Conservation (phyloP, 1,139 yeast genomes). For the Starmera stellimalicola region DNA sequence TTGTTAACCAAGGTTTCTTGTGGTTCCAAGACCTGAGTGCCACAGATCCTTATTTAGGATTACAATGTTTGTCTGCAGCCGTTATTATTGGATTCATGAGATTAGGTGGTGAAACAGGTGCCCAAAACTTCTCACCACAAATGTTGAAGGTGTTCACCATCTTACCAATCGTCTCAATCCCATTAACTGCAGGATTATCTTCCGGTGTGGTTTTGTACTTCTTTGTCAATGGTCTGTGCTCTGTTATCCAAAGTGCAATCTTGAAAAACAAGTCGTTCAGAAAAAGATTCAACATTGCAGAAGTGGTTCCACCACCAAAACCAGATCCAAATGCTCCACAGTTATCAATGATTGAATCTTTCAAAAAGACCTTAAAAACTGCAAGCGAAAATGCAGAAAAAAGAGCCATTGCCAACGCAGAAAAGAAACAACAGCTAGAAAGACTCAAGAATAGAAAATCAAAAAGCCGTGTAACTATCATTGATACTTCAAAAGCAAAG, state of each 20-base stretch:
- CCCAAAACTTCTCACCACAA: constrained; percentile 57
- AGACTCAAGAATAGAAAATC: constrained; percentile 22
- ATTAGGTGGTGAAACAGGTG: constrained; percentile 90
- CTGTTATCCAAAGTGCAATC: constrained; percentile 61
- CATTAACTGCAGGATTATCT: constrained; percentile 79
- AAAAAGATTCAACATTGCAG: constrained; percentile 51
- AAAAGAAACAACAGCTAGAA: constrained; percentile 22
- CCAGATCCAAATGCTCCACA: constrained; percentile 27
- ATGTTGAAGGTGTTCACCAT: constrained; percentile 65
- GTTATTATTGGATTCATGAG: constrained; percentile 66
- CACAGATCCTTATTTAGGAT: constrained; percentile 86
- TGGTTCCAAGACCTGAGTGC: constrained; percentile 81
- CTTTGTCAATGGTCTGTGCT: constrained; percentile 68
- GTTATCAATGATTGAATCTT: constrained; percentile 38
- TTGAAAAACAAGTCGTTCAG: constrained; percentile 56
- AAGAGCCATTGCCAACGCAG: constrained; percentile 24
- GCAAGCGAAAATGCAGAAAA: constrained; percentile 44
- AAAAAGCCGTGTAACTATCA: constrained; percentile 25
- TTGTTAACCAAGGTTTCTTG: constrained; percentile 60
- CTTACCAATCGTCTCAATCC: constrained; percentile 73
- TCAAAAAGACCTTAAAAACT: constrained; percentile 51
- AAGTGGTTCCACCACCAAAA: constrained; percentile 43
- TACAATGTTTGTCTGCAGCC: constrained; percentile 79
- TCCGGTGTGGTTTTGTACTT: constrained; percentile 81
- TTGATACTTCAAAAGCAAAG: constrained; percentile 21